These are phyloP conservation scores for Entomortierella parvispora DNA, from an alignment of 192 early-diverging fungal species.

Conservation along the genomic window DNA sequence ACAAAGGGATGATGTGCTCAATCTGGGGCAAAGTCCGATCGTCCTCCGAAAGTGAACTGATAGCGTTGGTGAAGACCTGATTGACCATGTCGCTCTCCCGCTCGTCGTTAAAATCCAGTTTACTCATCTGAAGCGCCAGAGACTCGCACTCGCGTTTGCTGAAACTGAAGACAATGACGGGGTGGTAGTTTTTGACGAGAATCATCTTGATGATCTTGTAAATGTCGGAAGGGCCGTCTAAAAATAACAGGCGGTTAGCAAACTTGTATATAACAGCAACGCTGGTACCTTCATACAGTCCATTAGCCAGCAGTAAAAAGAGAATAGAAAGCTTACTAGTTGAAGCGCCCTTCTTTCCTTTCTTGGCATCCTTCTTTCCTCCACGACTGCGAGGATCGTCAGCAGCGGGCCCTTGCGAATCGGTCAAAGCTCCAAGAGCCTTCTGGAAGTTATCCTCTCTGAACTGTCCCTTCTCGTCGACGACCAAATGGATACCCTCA, in stretches of 20 bases:
- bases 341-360: constrained; percentile 57
- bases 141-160: constrained; percentile 93
- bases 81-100: constrained; percentile 86
- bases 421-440: constrained; percentile 79
- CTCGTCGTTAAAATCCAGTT: constrained; percentile 92
- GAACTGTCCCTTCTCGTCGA: constrained; percentile 96
- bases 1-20: constrained; percentile 88
- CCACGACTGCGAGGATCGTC: constrained; percentile 54
- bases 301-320: neutral
- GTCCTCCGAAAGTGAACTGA: constrained; percentile 85
- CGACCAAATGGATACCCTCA: constrained; percentile 94
- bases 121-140: constrained; percentile 90
- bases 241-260: neutral
- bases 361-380: constrained; percentile 64
- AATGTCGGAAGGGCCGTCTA: constrained; percentile 76
- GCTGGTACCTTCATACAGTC: neutral
- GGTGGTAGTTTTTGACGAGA: constrained; percentile 94
- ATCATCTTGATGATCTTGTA: constrained; percentile 97
- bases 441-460: constrained; percentile 96
- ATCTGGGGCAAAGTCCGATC: constrained; percentile 94
- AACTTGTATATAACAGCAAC: neutral
- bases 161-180: constrained; percentile 99
- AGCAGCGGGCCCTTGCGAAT: constrained; percentile 68
- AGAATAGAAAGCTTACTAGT: constrained; percentile 11
- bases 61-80: constrained; percentile 88